Conservation (phyloP, 441 rosid genomes). For the Brassica balearica region DNA sequence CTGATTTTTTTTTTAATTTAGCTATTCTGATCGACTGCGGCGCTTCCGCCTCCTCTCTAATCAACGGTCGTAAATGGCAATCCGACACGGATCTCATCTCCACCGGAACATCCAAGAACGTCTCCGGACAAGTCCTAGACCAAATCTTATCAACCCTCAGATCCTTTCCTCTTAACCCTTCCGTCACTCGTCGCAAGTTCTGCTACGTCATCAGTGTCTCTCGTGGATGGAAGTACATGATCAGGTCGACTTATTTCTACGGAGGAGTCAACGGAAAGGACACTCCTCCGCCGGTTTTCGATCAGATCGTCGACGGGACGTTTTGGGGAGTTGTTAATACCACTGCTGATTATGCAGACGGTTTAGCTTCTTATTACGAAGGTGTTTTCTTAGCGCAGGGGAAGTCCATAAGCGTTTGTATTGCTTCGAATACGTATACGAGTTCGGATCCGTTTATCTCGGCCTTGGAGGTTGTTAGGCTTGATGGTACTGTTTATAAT, state of each 20-base stretch:
- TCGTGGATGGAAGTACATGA: conserved; percentile 69
- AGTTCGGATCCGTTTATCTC: conserved; percentile 90
- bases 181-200: conserved; percentile 55
- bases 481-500: conserved; percentile 69
- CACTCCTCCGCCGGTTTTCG: conserved; percentile 84
- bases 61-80: conserved; percentile 60
- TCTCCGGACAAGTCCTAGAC: conserved; percentile 44
- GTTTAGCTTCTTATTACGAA: conserved; percentile 66
- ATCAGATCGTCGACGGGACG: conserved; percentile 91
- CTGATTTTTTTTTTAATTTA: conserved; percentile 7
- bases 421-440: conserved; percentile 70
- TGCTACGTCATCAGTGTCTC: conserved; percentile 67
- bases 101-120: conserved; percentile 54
- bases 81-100: conserved; percentile 59
- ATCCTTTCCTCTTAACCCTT: conserved; percentile 62
- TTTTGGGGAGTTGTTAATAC: conserved; percentile 82
- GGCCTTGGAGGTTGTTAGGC: conserved; percentile 69
- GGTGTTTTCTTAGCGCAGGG: conserved; percentile 76
- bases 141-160: conserved; percentile 68
- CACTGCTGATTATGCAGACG: conserved; percentile 62
- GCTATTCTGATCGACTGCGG: conserved; percentile 84
- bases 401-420: conserved; percentile 71
- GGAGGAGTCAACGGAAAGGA: conserved; percentile 71
- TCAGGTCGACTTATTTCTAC: conserved; percentile 79
- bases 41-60: conserved; percentile 45